Evolutionary conservation across 345 rosid genomes (phyloP).

Genomic region (Dipteronia dyeriana): DNA sequence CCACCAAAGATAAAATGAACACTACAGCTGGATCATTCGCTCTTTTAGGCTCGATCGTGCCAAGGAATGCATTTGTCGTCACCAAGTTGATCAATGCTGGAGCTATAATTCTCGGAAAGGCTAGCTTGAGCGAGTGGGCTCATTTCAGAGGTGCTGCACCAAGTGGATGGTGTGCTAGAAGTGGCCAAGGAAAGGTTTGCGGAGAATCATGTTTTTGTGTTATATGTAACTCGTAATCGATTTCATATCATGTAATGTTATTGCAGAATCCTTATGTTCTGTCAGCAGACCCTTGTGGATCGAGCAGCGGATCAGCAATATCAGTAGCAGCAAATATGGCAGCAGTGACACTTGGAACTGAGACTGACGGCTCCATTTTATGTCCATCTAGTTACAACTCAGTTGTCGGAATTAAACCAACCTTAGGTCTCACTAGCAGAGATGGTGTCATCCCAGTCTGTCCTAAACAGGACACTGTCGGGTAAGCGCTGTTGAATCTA

Average conservation of each 20-base stretch:
- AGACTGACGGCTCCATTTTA: slow-evolving; percentile 26
- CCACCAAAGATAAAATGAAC: slow-evolving; percentile 58
- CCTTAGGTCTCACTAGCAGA: slow-evolving; percentile 32
- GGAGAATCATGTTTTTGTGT: slow-evolving; percentile 9
- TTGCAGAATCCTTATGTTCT: slow-evolving; percentile 27
- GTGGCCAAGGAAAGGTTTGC: slow-evolving; percentile 71
- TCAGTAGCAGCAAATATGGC: slow-evolving; percentile 36
- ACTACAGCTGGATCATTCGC: slow-evolving; percentile 76
- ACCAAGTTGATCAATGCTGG: slow-evolving; percentile 56
- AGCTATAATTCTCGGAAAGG: slow-evolving; percentile 74
- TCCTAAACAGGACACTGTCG: slow-evolving; percentile 32
- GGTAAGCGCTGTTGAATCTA: slow-evolving; percentile 15
- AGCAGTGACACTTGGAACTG: slow-evolving; percentile 28
- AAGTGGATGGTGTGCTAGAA: slow-evolving; percentile 58
- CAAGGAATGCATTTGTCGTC: slow-evolving; percentile 67
- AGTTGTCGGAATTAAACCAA: slow-evolving; percentile 34
- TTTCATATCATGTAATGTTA: slow-evolving; percentile 27
- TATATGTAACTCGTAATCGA: slow-evolving; percentile 51
- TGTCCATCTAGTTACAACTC: slow-evolving; percentile 29
- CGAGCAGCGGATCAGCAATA: slow-evolving; percentile 29
- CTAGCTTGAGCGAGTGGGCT: slow-evolving; percentile 76
- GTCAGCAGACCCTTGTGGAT: slow-evolving; percentile 24
- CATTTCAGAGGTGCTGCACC: slow-evolving; percentile 29
- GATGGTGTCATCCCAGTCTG: slow-evolving; percentile 28
- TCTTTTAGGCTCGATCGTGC: slow-evolving; percentile 59